These are phyloP conservation scores for Verbascum thapsus DNA, from an alignment of 257 asterid species.

Conservation along the genomic window DNA sequence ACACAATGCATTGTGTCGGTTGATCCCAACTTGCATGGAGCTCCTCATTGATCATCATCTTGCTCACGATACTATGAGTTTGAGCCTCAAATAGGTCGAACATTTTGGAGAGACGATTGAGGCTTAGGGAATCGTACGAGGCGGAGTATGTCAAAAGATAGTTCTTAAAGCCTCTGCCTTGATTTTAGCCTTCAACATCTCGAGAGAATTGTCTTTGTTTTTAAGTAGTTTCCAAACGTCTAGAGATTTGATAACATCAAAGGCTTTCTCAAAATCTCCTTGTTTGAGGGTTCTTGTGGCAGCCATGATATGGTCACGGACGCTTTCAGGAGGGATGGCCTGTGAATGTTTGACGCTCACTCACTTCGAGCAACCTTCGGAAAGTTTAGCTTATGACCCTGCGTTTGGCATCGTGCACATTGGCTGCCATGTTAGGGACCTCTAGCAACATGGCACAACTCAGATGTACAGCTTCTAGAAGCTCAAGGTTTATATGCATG, in stretches of 20 bases:
- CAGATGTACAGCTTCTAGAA: constrained; percentile 95
- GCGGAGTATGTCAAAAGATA: constrained; percentile 80
- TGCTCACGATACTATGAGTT: constrained; percentile 71
- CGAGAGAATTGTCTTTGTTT: constrained; percentile 67
- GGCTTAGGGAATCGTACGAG: constrained; percentile 72
- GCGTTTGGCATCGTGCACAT: constrained; percentile 76
- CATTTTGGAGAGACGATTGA: constrained; percentile 78
- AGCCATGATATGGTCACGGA: constrained; percentile 96
- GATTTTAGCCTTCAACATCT: constrained; percentile 76
- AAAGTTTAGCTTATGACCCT: constrained; percentile 82
- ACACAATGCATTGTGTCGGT: constrained; percentile 77
- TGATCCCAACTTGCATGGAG: constrained; percentile 96
- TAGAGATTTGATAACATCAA: constrained; percentile 65
- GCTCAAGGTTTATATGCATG: constrained; percentile 97
- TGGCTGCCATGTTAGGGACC: constrained; percentile 98
- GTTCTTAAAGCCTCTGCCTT: constrained; percentile 94
- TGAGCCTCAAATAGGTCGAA: constrained; percentile 71
- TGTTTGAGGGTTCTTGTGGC: constrained; percentile 82
- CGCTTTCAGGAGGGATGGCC: constrained; percentile 98
- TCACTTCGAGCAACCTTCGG: constrained; percentile 71
- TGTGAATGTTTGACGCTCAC: constrained; percentile 89
- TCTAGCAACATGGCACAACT: constrained; percentile 90
- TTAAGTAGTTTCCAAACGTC: constrained; percentile 85
- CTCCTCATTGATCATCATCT: constrained; percentile 92
- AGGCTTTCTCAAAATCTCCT: constrained; percentile 82